A percentile compares a stretch with the other conserved stretches of the same genome.
Conservation (phyloP, 345 rosid species). For the Bretschneidera sinensis region DNA sequence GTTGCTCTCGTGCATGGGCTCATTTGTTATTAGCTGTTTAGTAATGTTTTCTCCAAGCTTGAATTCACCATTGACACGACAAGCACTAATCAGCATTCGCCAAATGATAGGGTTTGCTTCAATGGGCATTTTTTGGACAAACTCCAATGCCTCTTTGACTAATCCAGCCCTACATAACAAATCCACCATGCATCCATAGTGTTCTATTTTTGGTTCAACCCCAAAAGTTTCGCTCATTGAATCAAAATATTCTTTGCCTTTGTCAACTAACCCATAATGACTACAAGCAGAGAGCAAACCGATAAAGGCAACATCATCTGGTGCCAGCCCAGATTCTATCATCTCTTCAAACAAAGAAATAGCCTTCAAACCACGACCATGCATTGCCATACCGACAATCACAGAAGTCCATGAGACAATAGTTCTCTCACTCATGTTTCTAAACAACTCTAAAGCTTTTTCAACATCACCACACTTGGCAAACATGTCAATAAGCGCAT, state of each 20-base stretch:
- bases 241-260: constrained; percentile 39
- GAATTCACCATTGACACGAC: constrained; percentile 36
- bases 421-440: constrained; percentile 35
- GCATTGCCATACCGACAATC: constrained; percentile 53
- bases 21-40: constrained; percentile 32
- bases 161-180: constrained; percentile 48
- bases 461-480: constrained; percentile 57
- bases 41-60: constrained; percentile 43
- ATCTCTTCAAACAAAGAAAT: constrained; percentile 49
- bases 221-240: constrained; percentile 40
- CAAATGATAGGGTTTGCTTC: constrained; percentile 40
- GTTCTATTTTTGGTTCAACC: constrained; percentile 40
- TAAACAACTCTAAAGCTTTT: constrained; percentile 44
- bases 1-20: constrained; percentile 36
- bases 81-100: constrained; percentile 44
- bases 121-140: constrained; percentile 47
- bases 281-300: constrained; percentile 50
- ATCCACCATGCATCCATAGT: constrained; percentile 50
- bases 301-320: constrained; percentile 47
- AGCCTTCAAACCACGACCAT: constrained; percentile 53
- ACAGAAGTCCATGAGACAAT: constrained; percentile 58
- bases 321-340: constrained; percentile 31
- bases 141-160: constrained; percentile 35
- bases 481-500: constrained; percentile 50
- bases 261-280: constrained; percentile 41